A percentile compares a stretch with the other conserved stretches of the same genome.
Conservation (phyloP, 192 early-diverging fungal genomes). For the Linnemannia zychae region DNA sequence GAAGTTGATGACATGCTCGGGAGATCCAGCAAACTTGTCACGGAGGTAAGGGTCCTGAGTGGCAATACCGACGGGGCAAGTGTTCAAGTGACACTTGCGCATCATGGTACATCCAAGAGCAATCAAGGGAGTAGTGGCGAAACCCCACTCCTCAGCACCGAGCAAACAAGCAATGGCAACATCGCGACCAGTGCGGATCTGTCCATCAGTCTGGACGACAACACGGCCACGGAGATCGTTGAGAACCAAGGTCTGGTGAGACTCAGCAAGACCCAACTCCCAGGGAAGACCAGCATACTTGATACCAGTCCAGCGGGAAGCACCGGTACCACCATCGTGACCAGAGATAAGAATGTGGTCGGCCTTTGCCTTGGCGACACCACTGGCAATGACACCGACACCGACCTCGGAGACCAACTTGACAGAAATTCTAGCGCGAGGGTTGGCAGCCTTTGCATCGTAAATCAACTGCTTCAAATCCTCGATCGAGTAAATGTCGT, state of each 20-base stretch:
- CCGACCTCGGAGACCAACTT: constrained; percentile 99
- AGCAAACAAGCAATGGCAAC: constrained; percentile 97
- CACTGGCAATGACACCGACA: constrained; percentile 96
- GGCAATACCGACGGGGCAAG: constrained; percentile 97
- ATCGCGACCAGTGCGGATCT: constrained; percentile 97
- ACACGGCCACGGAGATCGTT: constrained; percentile 97
- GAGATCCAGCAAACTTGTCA: constrained; percentile 92
- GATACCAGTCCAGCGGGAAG: constrained; percentile 97
- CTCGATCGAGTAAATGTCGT: constrained; percentile 99
- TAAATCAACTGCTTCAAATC: constrained; percentile 99
- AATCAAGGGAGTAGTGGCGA: constrained; percentile 98
- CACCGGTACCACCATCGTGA: constrained; percentile 99
- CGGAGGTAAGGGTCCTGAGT: constrained; percentile 96
- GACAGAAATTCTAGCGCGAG: constrained; percentile 91
- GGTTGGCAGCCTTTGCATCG: constrained; percentile 96
- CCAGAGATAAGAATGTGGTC: constrained; percentile 96
- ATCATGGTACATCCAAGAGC: constrained; percentile 97
- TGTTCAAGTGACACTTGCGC: constrained; percentile 93
- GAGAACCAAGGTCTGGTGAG: constrained; percentile 97
- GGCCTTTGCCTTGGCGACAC: constrained; percentile 97
- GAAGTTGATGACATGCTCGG: constrained; percentile 99
- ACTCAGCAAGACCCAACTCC: constrained; percentile 99
- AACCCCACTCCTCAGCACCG: constrained; percentile 99
- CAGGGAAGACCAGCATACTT: constrained; percentile 98
- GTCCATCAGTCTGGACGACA: constrained; percentile 97